phyloP scores from a whole-genome alignment of 176 grass and related monocot species.

The Carex parvula region DNA sequence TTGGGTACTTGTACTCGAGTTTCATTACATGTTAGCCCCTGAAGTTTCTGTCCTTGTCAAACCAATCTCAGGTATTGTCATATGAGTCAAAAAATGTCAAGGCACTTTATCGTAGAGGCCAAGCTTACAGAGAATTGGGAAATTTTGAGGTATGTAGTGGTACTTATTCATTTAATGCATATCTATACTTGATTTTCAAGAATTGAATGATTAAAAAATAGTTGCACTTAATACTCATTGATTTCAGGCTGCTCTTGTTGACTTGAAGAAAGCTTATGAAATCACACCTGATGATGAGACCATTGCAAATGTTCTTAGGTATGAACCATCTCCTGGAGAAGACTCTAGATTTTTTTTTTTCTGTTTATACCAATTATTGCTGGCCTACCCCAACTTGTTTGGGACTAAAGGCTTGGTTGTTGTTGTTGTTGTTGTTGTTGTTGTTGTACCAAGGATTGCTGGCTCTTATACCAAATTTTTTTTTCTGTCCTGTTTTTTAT shows the following conservation, averaged over 20 bases:
- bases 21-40: background rate
- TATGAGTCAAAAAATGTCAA: slow-evolving; percentile 80
- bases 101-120: slow-evolving; percentile 94
- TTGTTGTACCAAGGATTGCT: background rate
- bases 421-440: no score
- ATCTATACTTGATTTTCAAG: background rate
- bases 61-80: slow-evolving; percentile 62
- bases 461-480: background rate
- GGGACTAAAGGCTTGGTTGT: no score
- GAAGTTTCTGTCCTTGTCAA: background rate
- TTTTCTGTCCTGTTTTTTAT: background rate
- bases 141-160: slow-evolving; percentile 55
- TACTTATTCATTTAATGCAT: slow-evolving; percentile 18
- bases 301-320: slow-evolving; percentile 85
- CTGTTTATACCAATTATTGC: background rate
- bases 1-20: background rate
- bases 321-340: slow-evolving; percentile 14
- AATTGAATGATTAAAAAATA: slow-evolving; percentile 25
- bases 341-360: background rate
- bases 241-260: slow-evolving; percentile 72
- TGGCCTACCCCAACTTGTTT: no score
- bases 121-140: slow-evolving; percentile 82
- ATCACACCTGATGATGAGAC: slow-evolving; percentile 91
- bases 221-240: slow-evolving; percentile 16
- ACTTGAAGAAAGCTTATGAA: slow-evolving; percentile 77